phyloP scores from a whole-genome alignment of 164 flowering plant species.

The Cinnamomum micranthum region DNA sequence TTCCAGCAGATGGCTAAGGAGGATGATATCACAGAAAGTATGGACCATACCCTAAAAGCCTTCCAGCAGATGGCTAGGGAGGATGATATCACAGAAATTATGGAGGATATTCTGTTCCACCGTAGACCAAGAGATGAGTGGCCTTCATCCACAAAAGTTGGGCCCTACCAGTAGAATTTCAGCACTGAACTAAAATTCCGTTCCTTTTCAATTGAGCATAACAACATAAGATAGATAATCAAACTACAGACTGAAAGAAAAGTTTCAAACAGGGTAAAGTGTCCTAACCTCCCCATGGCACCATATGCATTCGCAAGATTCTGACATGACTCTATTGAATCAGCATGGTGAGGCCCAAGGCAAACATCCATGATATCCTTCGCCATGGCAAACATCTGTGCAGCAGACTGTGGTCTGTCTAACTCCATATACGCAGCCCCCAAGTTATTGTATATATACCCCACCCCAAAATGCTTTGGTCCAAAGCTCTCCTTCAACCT shows the following conservation, averaged over 20 bases:
- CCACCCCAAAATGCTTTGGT: slow-evolving; percentile 81
- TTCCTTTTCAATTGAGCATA: not conserved
- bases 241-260: not conserved
- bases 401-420: slow-evolving; percentile 85
- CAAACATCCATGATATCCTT: slow-evolving; percentile 90
- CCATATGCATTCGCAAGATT: slow-evolving; percentile 88
- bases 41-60: too few relatives aligned
- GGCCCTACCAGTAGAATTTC: not conserved
- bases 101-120: too few relatives aligned
- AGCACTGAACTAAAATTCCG: not conserved
- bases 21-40: too few relatives aligned
- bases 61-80: too few relatives aligned
- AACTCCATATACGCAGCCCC: slow-evolving; percentile 93
- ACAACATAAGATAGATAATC: not conserved
- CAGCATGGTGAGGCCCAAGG: slow-evolving; percentile 84
- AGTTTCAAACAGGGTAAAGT: slow-evolving; percentile 2
- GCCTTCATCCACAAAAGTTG: too few relatives aligned
- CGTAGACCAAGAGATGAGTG: too few relatives aligned
- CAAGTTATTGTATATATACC: slow-evolving; percentile 85
- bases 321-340: slow-evolving; percentile 83
- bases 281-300: slow-evolving; percentile 64
- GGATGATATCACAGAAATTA: too few relatives aligned
- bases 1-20: too few relatives aligned
- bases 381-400: slow-evolving; percentile 86
- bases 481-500: slow-evolving; percentile 85